Conservation (phyloP, 345 rosid species). For the Salix udensis region DNA sequence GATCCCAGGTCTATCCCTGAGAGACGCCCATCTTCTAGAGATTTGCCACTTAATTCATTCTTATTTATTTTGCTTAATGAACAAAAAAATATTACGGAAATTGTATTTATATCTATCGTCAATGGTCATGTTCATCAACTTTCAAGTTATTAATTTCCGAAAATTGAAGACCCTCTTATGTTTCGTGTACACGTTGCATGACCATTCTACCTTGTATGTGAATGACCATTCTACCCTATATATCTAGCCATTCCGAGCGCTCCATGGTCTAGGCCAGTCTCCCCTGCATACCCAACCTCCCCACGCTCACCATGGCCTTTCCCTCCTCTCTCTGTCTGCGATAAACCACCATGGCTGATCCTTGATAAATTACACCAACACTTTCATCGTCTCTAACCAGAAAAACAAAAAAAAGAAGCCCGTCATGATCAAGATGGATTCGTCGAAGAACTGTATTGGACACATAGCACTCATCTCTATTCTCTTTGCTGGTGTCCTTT, state of each 20-base stretch:
- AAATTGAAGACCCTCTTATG: no score
- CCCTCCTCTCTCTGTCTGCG: neutral
- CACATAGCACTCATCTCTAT: constrained; percentile 22
- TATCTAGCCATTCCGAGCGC: neutral
- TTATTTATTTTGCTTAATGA: no score
- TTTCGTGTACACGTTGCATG: no score
- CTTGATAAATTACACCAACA: neutral
- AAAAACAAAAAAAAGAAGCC: neutral
- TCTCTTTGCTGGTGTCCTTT: constrained; percentile 37
- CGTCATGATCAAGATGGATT: constrained; percentile 23
- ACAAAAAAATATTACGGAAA: no score
- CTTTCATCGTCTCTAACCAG: neutral
- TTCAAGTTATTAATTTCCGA: no score
- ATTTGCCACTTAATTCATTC: neutral
- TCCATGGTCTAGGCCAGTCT: neutral
- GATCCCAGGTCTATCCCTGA: constrained; percentile 68
- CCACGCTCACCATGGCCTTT: neutral
- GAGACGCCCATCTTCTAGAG: constrained; percentile 72
- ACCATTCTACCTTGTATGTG: no score
- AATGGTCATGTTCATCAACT: no score
- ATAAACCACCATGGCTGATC: neutral
- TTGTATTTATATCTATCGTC: no score
- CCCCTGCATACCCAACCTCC: neutral
- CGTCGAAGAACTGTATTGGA: constrained; percentile 9
- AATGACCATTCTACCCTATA: no score